These are phyloP conservation scores for Globisporangium abappressorium DNA, from an alignment of 352 stramenopile species.

Conservation along the genomic window DNA sequence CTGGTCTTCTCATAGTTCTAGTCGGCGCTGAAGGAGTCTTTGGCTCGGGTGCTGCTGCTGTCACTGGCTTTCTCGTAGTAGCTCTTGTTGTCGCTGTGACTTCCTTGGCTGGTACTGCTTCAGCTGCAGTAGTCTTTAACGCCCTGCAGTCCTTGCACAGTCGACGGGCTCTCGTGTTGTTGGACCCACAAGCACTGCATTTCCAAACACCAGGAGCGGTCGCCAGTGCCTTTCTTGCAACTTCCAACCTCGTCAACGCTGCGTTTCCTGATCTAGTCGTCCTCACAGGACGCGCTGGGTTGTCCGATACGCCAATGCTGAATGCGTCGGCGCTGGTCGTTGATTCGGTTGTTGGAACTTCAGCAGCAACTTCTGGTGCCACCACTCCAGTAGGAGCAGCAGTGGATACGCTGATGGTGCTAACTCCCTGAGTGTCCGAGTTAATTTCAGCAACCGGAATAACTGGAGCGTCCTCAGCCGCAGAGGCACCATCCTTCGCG, in stretches of 20 bases:
- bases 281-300: neutral
- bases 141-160: constrained; percentile 47
- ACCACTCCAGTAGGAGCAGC: neutral
- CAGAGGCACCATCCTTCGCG: neutral
- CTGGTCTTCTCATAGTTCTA: neutral
- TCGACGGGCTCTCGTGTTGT: constrained; percentile 43
- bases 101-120: neutral
- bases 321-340: constrained; percentile 15
- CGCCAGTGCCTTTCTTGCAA: constrained; percentile 1
- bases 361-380: neutral
- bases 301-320: constrained; percentile 10
- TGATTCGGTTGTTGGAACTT: neutral
- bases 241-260: constrained; percentile 13
- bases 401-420: neutral
- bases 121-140: constrained; percentile 20
- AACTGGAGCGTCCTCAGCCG: neutral
- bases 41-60: neutral
- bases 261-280: constrained; percentile 11
- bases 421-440: too few species aligned
- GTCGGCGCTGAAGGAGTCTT: neutral
- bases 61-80: neutral
- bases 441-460: too few species aligned
- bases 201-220: constrained; percentile 35
- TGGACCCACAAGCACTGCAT: constrained; percentile 48
- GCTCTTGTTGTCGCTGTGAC: neutral